Percentiles rank a stretch among this genome's conserved stretches.
Conservation (phyloP, 345 rosid genomes). For the Orychophragmus violaceus region DNA sequence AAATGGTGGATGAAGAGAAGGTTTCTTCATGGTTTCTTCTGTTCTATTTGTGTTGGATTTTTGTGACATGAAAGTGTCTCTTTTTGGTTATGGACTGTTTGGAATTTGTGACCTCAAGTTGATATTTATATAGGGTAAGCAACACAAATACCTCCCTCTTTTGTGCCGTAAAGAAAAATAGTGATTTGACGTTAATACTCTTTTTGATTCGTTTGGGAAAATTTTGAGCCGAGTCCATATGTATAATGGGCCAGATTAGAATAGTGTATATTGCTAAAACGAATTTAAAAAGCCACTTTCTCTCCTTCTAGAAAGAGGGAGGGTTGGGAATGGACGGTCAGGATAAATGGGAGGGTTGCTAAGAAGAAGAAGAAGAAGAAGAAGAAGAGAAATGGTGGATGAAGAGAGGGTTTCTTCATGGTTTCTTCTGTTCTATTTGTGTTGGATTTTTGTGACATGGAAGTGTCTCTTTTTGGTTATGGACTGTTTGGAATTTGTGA, state of each 20-base stretch:
- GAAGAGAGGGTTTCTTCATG: constrained; percentile 16
- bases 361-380: too few relatives aligned
- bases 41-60: not conserved
- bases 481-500: constrained; percentile 12
- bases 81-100: constrained; percentile 11
- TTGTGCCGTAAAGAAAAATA: not conserved
- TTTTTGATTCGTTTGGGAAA: constrained; percentile 5
- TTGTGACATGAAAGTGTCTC: constrained; percentile 1
- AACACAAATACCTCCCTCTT: not conserved
- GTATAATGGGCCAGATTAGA: constrained; percentile 6
- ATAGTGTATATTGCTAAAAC: not conserved
- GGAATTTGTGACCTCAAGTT: constrained; percentile 10
- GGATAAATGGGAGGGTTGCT: too few relatives aligned
- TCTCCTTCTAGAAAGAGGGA: too few relatives aligned
- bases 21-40: constrained; percentile 17
- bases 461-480: not conserved
- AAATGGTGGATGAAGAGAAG: constrained; percentile 13
- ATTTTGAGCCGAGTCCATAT: not conserved
- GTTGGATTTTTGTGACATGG: constrained; percentile 4
- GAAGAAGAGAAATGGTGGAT: constrained; percentile 15
- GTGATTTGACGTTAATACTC: not conserved
- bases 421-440: constrained; percentile 11
- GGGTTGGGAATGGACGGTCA: too few relatives aligned
- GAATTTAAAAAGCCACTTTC: too few relatives aligned
- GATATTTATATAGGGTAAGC: not conserved